Percentiles rank a stretch among this genome's conserved stretches.
Evolutionary conservation across 495 filamentous ascomycete genomes (phyloP).

Genomic region (Xylaria palmicola): DNA sequence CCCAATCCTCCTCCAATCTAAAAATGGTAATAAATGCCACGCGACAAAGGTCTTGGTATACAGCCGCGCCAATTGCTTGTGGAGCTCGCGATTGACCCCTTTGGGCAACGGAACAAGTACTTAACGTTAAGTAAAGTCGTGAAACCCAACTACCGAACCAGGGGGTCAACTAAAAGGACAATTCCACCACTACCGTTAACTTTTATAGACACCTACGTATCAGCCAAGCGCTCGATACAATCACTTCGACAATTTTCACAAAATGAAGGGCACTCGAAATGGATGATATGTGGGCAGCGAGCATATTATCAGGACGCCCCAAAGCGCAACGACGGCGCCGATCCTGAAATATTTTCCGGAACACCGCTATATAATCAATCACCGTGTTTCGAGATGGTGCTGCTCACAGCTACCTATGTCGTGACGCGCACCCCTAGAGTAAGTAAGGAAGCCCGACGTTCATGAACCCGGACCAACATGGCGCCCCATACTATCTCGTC

Average conservation of each 20-base stretch:
- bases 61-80: conserved; percentile 1
- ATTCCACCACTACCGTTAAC: background rate
- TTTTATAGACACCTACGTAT: background rate
- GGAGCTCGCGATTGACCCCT: background rate
- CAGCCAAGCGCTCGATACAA: background rate
- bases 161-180: background rate
- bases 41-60: conserved; percentile 1
- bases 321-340: background rate
- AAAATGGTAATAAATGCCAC: background rate
- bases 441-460: background rate
- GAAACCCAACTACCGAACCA: background rate
- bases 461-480: background rate
- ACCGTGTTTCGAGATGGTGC: background rate
- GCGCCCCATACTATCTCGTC: background rate
- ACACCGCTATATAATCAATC: background rate
- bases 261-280: background rate
- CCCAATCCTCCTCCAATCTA: background rate
- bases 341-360: background rate
- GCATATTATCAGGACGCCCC: background rate
- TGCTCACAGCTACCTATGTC: background rate
- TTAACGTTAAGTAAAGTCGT: too few relatives aligned
- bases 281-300: background rate
- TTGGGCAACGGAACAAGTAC: conserved; percentile 1
- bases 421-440: background rate
- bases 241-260: background rate